These are phyloP conservation scores for Dalbergia cochinchinensis DNA, from an alignment of 306 rosid species.

Conservation along the genomic window DNA sequence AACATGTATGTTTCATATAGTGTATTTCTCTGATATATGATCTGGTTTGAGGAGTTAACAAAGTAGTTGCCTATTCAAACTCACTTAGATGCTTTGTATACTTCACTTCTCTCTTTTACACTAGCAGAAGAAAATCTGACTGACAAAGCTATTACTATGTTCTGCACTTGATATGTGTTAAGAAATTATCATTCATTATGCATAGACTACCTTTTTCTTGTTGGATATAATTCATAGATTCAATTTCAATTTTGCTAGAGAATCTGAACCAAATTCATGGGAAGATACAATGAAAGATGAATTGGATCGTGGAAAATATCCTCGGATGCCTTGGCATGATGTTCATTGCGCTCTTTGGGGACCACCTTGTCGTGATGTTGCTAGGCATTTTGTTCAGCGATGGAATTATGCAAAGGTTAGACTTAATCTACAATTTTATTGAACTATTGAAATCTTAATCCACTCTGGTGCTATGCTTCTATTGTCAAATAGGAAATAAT, in stretches of 20 bases:
- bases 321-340: conserved; percentile 99
- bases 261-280: conserved; percentile 99
- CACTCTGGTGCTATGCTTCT: conserved; percentile 45
- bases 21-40: conserved; percentile 11
- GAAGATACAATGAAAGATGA: conserved; percentile 98
- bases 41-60: neutral
- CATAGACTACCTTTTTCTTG: conserved; percentile 18
- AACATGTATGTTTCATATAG: neutral
- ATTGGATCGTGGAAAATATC: conserved; percentile 85
- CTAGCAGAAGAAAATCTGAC: conserved; percentile 24
- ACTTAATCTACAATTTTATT: conserved; percentile 29
- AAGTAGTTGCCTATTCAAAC: conserved; percentile 4
- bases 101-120: conserved; percentile 14
- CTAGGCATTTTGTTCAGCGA: conserved; percentile 99
- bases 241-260: conserved; percentile 60
- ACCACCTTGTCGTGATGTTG: conserved; percentile 97
- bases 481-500: conserved; percentile 33
- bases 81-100: conserved; percentile 11
- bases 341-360: conserved; percentile 99
- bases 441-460: conserved; percentile 30
- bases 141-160: conserved; percentile 32
- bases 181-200: conserved; percentile 25
- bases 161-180: conserved; percentile 27
- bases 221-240: conserved; percentile 29
- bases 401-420: conserved; percentile 99